phyloP scores from a whole-genome alignment of 192 early-diverging fungal genomes.

The Backusella tarrabulga region DNA sequence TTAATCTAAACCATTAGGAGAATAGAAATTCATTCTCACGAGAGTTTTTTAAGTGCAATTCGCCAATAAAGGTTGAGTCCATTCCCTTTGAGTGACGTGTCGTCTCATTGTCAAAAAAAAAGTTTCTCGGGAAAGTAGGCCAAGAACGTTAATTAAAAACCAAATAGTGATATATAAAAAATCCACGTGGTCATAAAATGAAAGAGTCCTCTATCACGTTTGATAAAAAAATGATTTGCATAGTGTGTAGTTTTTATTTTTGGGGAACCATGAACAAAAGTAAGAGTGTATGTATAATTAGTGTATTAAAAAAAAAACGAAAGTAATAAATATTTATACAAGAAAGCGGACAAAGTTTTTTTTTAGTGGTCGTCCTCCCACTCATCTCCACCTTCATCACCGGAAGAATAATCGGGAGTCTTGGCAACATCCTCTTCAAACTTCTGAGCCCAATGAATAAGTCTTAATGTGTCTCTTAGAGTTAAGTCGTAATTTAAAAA shows the following conservation, averaged over 20 bases:
- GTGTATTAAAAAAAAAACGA: background rate
- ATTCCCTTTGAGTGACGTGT: background rate
- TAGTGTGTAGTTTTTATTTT: background rate
- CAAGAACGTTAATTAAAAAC: background rate
- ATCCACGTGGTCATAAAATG: background rate
- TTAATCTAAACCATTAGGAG: background rate
- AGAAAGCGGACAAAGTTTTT: background rate
- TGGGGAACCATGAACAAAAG: background rate
- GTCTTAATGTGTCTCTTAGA: background rate
- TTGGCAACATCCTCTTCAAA: slow-evolving; percentile 1
- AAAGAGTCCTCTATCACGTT: background rate
- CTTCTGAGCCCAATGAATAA: slow-evolving; percentile 12
- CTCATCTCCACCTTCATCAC: slow-evolving; percentile 14
- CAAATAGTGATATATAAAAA: background rate
- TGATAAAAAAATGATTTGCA: background rate
- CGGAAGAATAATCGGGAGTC: slow-evolving; percentile 1
- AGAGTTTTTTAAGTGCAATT: background rate
- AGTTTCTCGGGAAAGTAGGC: background rate
- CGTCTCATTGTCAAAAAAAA: background rate
- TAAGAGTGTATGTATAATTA: background rate
- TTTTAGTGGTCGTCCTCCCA: slow-evolving; percentile 2
- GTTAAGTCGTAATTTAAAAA: slow-evolving; percentile 47
- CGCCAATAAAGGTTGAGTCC: background rate
- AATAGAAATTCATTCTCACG: background rate
- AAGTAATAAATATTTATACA: slow-evolving; percentile 2